These are phyloP conservation scores for Eucalyptus tenuipes DNA, from an alignment of 345 rosid genomes.

Conservation along the genomic window DNA sequence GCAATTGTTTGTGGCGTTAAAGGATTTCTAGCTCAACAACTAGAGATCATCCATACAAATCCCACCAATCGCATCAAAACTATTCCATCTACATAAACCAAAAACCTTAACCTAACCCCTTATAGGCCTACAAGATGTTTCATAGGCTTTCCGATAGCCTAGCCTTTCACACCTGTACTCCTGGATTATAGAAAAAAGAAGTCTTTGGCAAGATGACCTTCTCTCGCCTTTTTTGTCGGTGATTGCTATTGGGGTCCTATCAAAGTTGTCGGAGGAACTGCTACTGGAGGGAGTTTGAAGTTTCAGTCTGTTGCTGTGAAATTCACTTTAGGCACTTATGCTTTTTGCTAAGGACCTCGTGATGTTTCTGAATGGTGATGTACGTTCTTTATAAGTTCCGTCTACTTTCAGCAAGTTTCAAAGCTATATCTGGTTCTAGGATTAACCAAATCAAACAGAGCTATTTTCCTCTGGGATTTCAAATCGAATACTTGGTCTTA, in stretches of 20 bases:
- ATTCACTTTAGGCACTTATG: too few species aligned
- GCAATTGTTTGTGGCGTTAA: neutral
- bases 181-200: neutral
- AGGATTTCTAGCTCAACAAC: neutral
- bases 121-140: too few species aligned
- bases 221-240: too few species aligned
- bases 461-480: neutral
- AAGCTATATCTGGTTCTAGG: neutral
- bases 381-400: too few species aligned
- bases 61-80: neutral
- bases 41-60: neutral
- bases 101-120: neutral
- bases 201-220: neutral
- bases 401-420: neutral
- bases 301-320: neutral
- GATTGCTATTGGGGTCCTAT: neutral
- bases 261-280: too few species aligned
- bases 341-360: too few species aligned
- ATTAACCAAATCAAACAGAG: neutral
- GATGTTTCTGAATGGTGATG: too few species aligned
- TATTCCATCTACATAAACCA: neutral
- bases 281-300: neutral
- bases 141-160: too few species aligned
- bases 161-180: neutral
- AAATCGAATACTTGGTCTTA: neutral